Conservation (phyloP, 305 asterid genomes). For the Withania somnifera region DNA sequence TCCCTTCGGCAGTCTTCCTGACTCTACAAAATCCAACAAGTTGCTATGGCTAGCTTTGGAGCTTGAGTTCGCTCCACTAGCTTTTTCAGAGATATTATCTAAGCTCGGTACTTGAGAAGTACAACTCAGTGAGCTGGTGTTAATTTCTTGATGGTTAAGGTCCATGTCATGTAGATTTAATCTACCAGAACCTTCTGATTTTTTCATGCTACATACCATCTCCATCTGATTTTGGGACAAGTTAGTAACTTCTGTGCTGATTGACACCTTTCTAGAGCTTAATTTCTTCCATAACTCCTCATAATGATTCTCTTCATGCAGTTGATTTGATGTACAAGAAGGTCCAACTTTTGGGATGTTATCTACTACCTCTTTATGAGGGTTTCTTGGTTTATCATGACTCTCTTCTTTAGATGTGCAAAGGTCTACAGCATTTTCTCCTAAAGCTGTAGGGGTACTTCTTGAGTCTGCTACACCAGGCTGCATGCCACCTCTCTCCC, state of each 20-base stretch:
- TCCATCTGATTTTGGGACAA: not conserved
- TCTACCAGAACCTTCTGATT: not conserved
- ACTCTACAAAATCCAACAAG: slow-evolving; percentile 7
- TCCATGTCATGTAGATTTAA: not conserved
- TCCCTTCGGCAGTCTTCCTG: not conserved
- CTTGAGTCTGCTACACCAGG: not conserved
- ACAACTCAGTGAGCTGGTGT: not conserved
- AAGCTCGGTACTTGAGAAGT: not conserved
- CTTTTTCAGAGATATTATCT: slow-evolving; percentile 13
- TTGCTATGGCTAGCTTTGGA: slow-evolving; percentile 5
- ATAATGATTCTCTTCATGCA: not conserved
- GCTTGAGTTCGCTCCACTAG: slow-evolving; percentile 14
- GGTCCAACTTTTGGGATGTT: not conserved
- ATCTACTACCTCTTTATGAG: slow-evolving; percentile 14
- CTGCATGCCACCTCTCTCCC: not conserved
- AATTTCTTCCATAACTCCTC: not conserved
- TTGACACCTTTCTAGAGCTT: not conserved
- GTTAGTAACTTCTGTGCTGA: slow-evolving; percentile 1
- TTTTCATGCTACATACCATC: not conserved
- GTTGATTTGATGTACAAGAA: not conserved
- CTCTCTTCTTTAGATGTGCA: not conserved
- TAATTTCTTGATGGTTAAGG: not conserved
- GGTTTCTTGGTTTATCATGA: not conserved
- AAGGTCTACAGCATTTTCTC: not conserved
- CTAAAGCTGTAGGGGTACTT: not conserved